Evolutionary conservation across 1,284 basidiomycete genomes (phyloP).

Genomic region (Inonotus hispidus): DNA sequence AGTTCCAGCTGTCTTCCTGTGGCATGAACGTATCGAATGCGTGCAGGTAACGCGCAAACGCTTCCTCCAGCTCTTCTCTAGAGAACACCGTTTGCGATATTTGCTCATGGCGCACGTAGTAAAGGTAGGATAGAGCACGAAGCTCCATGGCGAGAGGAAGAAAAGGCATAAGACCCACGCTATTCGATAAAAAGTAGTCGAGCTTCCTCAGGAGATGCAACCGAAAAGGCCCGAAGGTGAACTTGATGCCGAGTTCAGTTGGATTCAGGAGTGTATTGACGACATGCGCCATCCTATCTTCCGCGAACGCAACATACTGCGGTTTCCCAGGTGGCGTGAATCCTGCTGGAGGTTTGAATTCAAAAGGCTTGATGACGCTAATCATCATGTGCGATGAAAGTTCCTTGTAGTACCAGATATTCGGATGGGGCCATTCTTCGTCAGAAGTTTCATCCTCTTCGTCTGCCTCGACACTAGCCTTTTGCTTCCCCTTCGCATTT

Average conservation of each 20-base stretch:
- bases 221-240: neutral
- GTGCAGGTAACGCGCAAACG: constrained; percentile 2
- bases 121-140: neutral
- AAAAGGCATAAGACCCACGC: neutral
- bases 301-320: neutral
- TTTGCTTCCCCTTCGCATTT: constrained; percentile 5
- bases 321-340: neutral
- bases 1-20: neutral
- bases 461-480: neutral
- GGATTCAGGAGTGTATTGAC: neutral
- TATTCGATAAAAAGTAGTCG: neutral
- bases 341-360: neutral
- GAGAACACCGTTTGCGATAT: neutral
- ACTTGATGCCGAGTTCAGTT: neutral
- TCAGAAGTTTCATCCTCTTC: neutral
- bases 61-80: constrained; percentile 2
- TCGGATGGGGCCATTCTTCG: neutral
- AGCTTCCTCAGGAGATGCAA: neutral
- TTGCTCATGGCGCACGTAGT: neutral
- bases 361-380: neutral
- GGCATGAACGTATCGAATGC: constrained; percentile 5
- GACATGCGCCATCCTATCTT: neutral
- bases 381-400: neutral
- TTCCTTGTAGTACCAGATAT: neutral
- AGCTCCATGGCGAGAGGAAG: neutral